Base-by-base conservation (phyloP, 768 basidiomycete species). In the Tephrocybe sp. region DNA sequence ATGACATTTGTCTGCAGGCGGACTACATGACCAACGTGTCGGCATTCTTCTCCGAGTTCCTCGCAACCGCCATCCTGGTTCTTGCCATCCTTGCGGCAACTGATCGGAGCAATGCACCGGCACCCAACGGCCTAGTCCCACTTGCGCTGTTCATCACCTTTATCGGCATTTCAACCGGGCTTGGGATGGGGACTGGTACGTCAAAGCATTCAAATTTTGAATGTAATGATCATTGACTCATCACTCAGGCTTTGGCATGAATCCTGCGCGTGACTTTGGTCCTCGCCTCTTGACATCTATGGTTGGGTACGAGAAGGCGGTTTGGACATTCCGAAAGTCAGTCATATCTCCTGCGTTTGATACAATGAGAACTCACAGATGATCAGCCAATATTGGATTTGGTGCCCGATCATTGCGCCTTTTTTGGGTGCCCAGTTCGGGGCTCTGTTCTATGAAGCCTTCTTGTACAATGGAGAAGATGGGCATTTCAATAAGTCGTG, bases 211-310 rank as follows among this genome's bases (percentile, higher is more conserved):
- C n/a, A 37, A 34, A 8, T 11, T 17, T n/a, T 10, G n/a, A 30
- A 26, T 36, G 4, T 36, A 15, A 36, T 36, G 15, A 12, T 36
- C 34, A 36, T 4, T 9, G 14, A 7, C 2, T 15, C n/a, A 36
- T 36, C 15, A 14, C 15, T 3, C 41, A 70, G 72, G 61, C 14
- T 72, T 68, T 56, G 72, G 68, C 3, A 48, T 73, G 10, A 73
- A 73, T 51, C 68, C 69, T 24, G 66, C 69, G 14, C 65, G 70
- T 48, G 62, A 75, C 54, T 63, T 75, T 36, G 88, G 88, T 14
- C 88, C 88, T 9, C 77, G 88, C 23, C 66, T 90, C 41, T 64
- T 88, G 58, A 86, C 85, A 1, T 78, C 86, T 3, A 83, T 88
- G 76, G 85, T 78, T 4, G 88, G 87, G 1, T 90, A 87, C 57